phyloP scores from a whole-genome alignment of 768 basidiomycete species.

The Nidularia pulvinata region DNA sequence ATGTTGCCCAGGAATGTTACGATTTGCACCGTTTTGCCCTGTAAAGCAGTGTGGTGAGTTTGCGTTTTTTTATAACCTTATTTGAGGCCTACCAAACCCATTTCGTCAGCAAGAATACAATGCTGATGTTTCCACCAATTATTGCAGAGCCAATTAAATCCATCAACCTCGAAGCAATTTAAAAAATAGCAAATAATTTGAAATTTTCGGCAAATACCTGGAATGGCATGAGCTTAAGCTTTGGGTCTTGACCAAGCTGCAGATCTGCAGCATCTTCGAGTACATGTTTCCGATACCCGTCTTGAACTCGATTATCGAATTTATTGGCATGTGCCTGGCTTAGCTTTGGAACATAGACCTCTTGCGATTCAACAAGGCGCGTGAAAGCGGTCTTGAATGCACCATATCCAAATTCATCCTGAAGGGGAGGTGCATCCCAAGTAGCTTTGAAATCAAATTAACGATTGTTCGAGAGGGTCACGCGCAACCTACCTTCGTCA shows the following conservation, averaged over 20 bases:
- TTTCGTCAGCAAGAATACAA: conserved; percentile 95
- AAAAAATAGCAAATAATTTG: not conserved
- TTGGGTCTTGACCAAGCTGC: conserved; percentile 61
- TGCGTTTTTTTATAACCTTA: too few relatives aligned
- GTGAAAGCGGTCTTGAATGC: conserved; percentile 70
- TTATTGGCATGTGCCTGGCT: conserved; percentile 33
- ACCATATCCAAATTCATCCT: conserved; percentile 51
- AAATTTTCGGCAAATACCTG: conserved; percentile 48
- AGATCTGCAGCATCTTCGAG: conserved; percentile 57
- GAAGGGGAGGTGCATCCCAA: conserved; percentile 87
- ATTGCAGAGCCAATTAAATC: conserved; percentile 82
- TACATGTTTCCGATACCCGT: conserved; percentile 47
- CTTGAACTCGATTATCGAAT: conserved; percentile 54
- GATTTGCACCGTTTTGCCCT: conserved; percentile 95
- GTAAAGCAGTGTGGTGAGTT: not conserved
- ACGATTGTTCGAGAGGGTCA: not conserved
- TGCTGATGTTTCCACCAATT: conserved; percentile 89
- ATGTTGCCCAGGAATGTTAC: conserved; percentile 79
- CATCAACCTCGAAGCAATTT: conserved; percentile 52
- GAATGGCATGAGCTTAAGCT: conserved; percentile 82
- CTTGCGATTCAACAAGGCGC: conserved; percentile 61
- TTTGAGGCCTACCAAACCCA: conserved; percentile 72
- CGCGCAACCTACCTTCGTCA: conserved; percentile 67
- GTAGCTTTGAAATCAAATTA: conserved; percentile 51
- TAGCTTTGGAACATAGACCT: conserved; percentile 57